These are phyloP conservation scores for Tulasnella sp. DNA, from an alignment of 768 basidiomycete species.

Conservation along the genomic window DNA sequence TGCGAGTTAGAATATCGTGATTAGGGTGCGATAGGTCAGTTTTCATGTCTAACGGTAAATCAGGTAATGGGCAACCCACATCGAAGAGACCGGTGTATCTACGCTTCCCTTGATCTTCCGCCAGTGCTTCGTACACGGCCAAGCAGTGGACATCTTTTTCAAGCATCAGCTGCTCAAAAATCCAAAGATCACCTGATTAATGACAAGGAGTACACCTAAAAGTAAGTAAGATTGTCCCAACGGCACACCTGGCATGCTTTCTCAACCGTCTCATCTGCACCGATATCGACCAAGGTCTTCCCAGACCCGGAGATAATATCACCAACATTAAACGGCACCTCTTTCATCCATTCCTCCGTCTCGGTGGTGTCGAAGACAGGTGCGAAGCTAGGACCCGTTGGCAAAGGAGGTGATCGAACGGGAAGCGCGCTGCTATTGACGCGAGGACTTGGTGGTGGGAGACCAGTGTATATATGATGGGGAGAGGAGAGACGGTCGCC, in stretches of 20 bases:
- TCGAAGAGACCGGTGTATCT: slow-evolving; percentile 58
- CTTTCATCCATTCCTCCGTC: slow-evolving; percentile 10
- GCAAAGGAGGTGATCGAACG: no score
- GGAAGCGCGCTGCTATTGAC: not conserved
- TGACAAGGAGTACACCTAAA: no score
- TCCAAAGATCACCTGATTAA: no score
- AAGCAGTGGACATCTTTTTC: slow-evolving; percentile 55
- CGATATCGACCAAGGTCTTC: slow-evolving; percentile 43
- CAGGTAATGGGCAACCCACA: slow-evolving; percentile 34
- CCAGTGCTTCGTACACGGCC: slow-evolving; percentile 41
- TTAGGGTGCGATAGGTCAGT: not conserved
- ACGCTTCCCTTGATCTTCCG: slow-evolving; percentile 22
- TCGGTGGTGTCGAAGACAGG: slow-evolving; percentile 2
- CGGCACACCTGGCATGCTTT: slow-evolving; percentile 64
- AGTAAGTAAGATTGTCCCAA: no score
- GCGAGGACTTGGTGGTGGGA: not conserved
- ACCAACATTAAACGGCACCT: not conserved
- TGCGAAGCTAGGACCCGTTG: not conserved
- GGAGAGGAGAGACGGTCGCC: not conserved
- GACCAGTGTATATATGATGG: not conserved
- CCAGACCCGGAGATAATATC: not conserved
- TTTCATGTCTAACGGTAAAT: slow-evolving; percentile 2
- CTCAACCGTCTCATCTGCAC: slow-evolving; percentile 65
- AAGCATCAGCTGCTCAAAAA: slow-evolving; percentile 44
- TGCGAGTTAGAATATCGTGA: slow-evolving; percentile 23